Conservation (phyloP, 1,139 yeast species). For the Suhomyces chickasaworum region DNA sequence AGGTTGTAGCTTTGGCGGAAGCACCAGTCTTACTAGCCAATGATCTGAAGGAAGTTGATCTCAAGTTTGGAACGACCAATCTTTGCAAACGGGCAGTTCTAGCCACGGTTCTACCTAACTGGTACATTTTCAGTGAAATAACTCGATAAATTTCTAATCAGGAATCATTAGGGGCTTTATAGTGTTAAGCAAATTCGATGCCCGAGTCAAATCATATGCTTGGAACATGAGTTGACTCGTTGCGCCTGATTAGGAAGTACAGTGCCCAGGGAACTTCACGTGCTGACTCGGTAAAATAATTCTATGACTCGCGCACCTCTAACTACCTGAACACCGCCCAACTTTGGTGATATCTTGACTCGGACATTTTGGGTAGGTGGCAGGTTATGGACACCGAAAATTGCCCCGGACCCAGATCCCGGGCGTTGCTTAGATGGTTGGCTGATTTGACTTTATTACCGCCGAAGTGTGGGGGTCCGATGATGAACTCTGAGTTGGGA, state of each 20-base stretch:
- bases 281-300: conserved; percentile 6
- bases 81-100: conserved; percentile 14
- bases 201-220: conserved; percentile 11
- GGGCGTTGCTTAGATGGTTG: neutral
- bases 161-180: neutral
- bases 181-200: neutral
- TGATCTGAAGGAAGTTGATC: conserved; percentile 1
- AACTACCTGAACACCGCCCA: neutral
- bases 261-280: neutral
- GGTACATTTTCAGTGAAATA: conserved; percentile 9
- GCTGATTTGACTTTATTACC: neutral
- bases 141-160: neutral
- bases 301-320: conserved; percentile 1
- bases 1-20: conserved; percentile 41
- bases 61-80: conserved; percentile 2
- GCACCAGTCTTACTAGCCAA: conserved; percentile 12
- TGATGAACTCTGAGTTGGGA: neutral
- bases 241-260: neutral
- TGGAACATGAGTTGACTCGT: neutral
- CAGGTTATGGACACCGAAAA: neutral
- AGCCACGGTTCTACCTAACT: conserved; percentile 10
- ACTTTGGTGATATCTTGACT: neutral
- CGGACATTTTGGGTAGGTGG: neutral
- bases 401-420: neutral
- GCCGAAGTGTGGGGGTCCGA: neutral